Evolutionary conservation across 2,329 filamentous ascomycete genomes (phyloP).

Genomic region (Exophiala spinifera): DNA sequence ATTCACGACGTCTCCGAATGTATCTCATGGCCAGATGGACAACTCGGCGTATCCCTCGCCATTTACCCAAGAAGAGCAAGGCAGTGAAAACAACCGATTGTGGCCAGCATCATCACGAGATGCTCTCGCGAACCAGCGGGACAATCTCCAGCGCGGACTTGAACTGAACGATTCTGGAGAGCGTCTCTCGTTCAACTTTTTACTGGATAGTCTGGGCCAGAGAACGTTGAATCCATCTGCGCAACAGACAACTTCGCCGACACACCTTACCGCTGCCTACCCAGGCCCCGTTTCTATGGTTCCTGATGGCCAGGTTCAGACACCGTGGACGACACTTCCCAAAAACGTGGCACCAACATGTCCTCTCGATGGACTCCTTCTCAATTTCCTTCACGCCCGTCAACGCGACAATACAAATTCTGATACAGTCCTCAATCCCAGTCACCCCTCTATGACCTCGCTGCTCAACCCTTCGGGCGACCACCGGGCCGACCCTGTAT

Average conservation of each 20-base stretch:
- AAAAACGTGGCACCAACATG: conserved; percentile 68
- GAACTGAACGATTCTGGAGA: conserved; percentile 59
- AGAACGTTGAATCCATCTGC: conserved; percentile 45
- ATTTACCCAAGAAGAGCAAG: conserved; percentile 7
- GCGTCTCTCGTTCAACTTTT: conserved; percentile 68
- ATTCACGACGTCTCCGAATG: conserved; percentile 32
- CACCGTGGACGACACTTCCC: conserved; percentile 44
- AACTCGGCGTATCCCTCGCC: conserved; percentile 10
- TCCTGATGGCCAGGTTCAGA: conserved; percentile 27
- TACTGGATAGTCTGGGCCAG: conserved; percentile 61
- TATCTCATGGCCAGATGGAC: conserved; percentile 16
- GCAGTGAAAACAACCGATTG: conserved; percentile 7
- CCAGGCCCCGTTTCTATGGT: conserved; percentile 19
- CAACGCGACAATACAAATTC: conserved; percentile 62
- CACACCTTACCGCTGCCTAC: conserved; percentile 20
- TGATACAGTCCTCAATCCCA: conserved; percentile 66
- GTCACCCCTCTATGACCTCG: conserved; percentile 75
- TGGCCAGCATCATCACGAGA: conserved; percentile 26
- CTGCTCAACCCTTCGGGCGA: conserved; percentile 62
- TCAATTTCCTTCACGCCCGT: conserved; percentile 72
- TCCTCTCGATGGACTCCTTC: conserved; percentile 72
- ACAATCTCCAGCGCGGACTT: conserved; percentile 45
- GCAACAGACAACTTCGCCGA: conserved; percentile 7
- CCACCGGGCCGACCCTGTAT: conserved; percentile 65
- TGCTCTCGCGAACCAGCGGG: conserved; percentile 43